A percentile compares a stretch with the other conserved stretches of the same genome.
Conservation (phyloP, 1,139 yeast species). For the Lodderomyces elongisporus region DNA sequence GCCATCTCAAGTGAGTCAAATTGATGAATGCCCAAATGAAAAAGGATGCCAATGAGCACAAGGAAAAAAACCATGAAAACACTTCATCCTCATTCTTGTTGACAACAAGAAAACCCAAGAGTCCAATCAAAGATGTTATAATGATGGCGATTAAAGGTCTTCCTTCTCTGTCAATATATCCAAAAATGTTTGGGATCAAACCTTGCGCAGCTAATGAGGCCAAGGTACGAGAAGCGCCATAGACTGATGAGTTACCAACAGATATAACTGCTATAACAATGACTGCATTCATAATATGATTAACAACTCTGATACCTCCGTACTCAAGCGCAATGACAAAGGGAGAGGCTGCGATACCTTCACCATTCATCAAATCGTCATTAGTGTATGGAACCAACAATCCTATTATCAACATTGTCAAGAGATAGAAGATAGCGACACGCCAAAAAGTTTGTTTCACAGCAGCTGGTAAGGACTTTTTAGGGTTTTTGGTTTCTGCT, state of each 20-base stretch:
- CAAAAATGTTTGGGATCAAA: conserved; percentile 40
- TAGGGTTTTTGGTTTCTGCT: conserved; percentile 74
- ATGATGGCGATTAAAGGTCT: conserved; percentile 52
- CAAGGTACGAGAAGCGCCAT: conserved; percentile 51
- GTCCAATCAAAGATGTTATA: conserved; percentile 50
- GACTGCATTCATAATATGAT: conserved; percentile 52
- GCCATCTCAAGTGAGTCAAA: conserved; percentile 35
- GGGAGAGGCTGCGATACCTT: conserved; percentile 33
- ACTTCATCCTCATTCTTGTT: conserved; percentile 43
- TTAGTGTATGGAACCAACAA: conserved; percentile 41
- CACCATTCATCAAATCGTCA: conserved; percentile 31
- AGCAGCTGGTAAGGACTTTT: conserved; percentile 64
- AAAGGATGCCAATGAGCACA: conserved; percentile 59
- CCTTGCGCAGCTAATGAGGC: conserved; percentile 51
- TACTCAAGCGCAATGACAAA: conserved; percentile 38
- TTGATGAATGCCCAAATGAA: conserved; percentile 48
- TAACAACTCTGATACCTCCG: conserved; percentile 37
- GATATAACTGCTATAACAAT: conserved; percentile 47
- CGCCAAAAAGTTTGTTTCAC: conserved; percentile 74
- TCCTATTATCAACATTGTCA: conserved; percentile 44
- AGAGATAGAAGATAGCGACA: conserved; percentile 54
- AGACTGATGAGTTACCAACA: conserved; percentile 53
- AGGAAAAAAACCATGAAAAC: conserved; percentile 62
- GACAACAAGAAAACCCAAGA: conserved; percentile 58
- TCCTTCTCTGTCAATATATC: conserved; percentile 52